Evolutionary conservation across 83 land plant species (phyloP), one percentile per base, ranked within the genome.

Genomic region (Picea abies): DNA sequence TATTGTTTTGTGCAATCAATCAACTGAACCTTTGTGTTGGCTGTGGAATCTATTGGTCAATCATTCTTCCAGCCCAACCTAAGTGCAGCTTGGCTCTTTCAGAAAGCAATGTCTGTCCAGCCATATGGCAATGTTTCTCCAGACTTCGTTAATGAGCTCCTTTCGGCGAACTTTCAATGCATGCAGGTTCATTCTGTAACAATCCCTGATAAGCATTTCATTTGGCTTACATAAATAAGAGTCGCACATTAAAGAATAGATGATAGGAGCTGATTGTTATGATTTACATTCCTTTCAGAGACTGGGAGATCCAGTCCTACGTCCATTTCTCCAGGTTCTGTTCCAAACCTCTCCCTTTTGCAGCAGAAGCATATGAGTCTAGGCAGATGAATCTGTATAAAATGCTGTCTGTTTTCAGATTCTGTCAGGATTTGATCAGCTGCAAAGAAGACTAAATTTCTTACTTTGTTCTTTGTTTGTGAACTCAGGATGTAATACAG

Each of bases 81-180:
- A 75, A 97, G 99, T 85, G 86, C 92, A 56, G 94, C 98, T 56
- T 97, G 99, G 99, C 80, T 97, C 81, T 94, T 96, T 82, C 99
- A 97, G 85, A 94, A 92, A 82, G 99, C 99, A 79, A 97, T 97
- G 99, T 97, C 99, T 69, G 98, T 89, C 66, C 86, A 85, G 85
- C 67, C 83, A 63, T 82, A 87, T 58, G 78, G 85, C 4, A 64
- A 87, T 83, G 88, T 93, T 80, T 78, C 96, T 52, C 82, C 95
- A 44, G 84, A 88, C 65, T 97, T 97, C 82, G 93, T 97, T 10
- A 95, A 90, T 83, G 92, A 94, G 10, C 97, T 97, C 81, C 94
- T 97, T 63, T 85, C 91, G 79, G 83, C 82, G 29, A 97, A 94
- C 70, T 97, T 97, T 76, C 79, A 90, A 79, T 86, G 94, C 78